Evolutionary conservation across 139 green algal genomes (phyloP).

Genomic region (Chlorella sorokiniana): DNA sequence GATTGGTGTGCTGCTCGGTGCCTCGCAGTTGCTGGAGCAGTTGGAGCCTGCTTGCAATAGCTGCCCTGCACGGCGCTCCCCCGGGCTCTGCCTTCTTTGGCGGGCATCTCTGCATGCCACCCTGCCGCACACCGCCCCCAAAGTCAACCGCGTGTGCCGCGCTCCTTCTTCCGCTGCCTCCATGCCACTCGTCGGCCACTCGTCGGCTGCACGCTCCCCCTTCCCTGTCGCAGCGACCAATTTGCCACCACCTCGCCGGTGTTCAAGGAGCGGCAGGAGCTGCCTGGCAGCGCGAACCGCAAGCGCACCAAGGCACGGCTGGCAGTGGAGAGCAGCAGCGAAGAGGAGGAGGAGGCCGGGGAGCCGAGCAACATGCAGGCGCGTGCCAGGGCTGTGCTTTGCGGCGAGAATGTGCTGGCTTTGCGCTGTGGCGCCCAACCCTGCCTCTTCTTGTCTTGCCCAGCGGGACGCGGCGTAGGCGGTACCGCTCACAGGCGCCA

Average conservation of each 20-base stretch:
- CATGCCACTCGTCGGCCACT: too few species aligned
- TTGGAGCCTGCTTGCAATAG: too few species aligned
- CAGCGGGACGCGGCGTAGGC: too few species aligned
- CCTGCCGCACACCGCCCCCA: too few species aligned
- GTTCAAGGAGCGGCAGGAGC: background rate
- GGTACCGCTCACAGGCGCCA: too few species aligned
- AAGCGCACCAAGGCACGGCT: background rate
- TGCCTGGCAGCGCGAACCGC: background rate
- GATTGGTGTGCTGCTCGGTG: background rate
- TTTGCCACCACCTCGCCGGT: conserved; percentile 16
- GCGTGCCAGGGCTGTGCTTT: background rate
- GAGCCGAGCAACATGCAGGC: background rate
- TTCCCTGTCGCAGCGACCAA: conserved; percentile 2
- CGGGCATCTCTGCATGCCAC: background rate
- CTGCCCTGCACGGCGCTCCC: too few species aligned
- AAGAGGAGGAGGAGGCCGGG: background rate
- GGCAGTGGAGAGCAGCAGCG: background rate
- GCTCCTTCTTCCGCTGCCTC: background rate
- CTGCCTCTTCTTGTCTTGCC: background rate
- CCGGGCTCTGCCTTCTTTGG: too few species aligned
- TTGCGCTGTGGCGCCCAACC: too few species aligned
- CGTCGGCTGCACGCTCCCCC: too few species aligned
- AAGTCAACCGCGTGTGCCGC: background rate
- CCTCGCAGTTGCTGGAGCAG: background rate
- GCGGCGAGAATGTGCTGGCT: background rate